Base-by-base conservation (phyloP, 306 rosid genomes). In the Lathyrus sativus region DNA sequence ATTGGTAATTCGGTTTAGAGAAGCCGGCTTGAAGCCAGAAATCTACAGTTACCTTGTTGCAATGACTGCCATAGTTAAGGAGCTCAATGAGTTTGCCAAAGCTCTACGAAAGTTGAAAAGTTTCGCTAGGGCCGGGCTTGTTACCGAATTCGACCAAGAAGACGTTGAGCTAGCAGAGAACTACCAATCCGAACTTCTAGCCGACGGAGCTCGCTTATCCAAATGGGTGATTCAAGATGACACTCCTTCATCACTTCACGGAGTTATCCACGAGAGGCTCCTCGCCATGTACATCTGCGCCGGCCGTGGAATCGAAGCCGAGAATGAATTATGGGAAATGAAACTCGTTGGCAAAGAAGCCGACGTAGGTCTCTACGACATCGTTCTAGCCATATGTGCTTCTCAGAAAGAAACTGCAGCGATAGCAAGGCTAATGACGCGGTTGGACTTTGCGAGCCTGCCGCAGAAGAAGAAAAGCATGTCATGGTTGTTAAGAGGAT, bases 211-310 rank as follows among this genome's bases (percentile, higher is more conserved):
- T 43, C 78, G 43, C 29, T 62, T 93, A 68, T 90, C 99, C 70
- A 84, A 84, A 54, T 93, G 97, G 97, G 95, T 82, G 67, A 74
- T 86, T 53, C 75, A 85, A 78, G 96, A 85, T 66, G 87, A 90
- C 37, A 78, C 71, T 65, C 71, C 83, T 45, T 81, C 85, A 46
- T 84, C 85, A 43, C 83, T 86, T 50, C 63, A 74, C 33, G 95
- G 95, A 42, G 82, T 88, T 38, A 83, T 90, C 71, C 97, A 90
- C 2, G 99, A 93, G 90, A 86, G 97, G 79, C 97, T 93, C 61
- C 90, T 93, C 44, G 97, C 98, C 0, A 93, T 93, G 99, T 88
- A 88, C 37, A 84, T 90, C n/a, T 90, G 91, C 42, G 91, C 99
- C 0, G 99, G 97, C 50, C 84, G 82, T 35, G 99, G 99, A 80